Percentiles rank a stretch among this genome's conserved stretches.
These are phyloP conservation scores for Cladosporium austrohemisphaericum DNA, from an alignment of 2,329 filamentous ascomycete species.

Conservation along the genomic window DNA sequence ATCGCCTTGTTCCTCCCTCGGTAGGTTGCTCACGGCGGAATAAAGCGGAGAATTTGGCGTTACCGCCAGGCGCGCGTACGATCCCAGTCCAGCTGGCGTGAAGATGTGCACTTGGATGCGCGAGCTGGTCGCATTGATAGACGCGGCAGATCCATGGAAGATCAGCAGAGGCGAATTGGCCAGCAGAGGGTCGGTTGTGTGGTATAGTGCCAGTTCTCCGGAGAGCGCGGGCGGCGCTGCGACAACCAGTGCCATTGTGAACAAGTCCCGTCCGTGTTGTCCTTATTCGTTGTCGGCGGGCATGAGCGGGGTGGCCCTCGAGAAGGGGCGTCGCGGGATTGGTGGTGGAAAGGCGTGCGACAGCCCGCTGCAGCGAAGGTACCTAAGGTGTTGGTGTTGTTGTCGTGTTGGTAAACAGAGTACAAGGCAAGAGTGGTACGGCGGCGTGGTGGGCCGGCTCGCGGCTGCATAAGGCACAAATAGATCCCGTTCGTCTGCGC, in stretches of 20 bases:
- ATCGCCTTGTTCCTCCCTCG: slow-evolving; percentile 91
- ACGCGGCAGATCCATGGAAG: slow-evolving; percentile 74
- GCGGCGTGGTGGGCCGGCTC: neutral
- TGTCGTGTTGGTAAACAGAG: neutral
- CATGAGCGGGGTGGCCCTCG: neutral
- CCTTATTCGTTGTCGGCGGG: neutral
- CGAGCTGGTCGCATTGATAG: slow-evolving; percentile 86
- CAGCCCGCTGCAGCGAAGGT: neutral
- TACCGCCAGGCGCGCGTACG: slow-evolving; percentile 85
- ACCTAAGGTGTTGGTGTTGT: neutral
- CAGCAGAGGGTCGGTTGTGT: slow-evolving; percentile 79
- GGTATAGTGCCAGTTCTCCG: slow-evolving; percentile 81
- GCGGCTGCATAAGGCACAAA: slow-evolving; percentile 4
- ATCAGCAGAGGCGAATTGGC: slow-evolving; percentile 78
- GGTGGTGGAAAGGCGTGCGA: neutral
- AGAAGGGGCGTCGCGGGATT: neutral
- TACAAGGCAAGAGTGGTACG: too few species aligned
- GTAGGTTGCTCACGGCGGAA: slow-evolving; percentile 80
- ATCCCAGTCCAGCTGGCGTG: slow-evolving; percentile 81
- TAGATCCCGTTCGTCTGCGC: neutral
- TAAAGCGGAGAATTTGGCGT: slow-evolving; percentile 92
- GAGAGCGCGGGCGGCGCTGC: slow-evolving; percentile 72
- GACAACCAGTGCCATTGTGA: slow-evolving; percentile 27
- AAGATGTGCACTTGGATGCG: slow-evolving; percentile 93
- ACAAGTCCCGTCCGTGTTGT: neutral